Base-by-base conservation (phyloP, 2,329 filamentous ascomycete genomes). In the Helminthosporium solani region DNA sequence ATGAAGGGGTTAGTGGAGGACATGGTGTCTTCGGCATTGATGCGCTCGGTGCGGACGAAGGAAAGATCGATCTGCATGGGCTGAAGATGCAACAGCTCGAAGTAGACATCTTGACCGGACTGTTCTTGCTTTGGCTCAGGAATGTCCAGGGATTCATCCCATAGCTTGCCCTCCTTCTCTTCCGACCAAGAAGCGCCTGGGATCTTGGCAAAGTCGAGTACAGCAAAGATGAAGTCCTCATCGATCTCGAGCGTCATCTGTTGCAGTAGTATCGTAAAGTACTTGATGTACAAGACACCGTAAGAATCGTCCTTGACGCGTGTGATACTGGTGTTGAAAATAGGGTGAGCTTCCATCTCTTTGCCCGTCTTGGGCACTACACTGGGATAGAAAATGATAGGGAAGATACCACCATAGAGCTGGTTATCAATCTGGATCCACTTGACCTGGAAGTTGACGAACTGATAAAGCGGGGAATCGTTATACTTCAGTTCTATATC, bases 341-440 rank as follows among this genome's bases (percentile, higher is more conserved):
- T 97, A 0, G 94, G 94, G 71, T 97, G 94, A 1, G 91, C 87
- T 54, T 97, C 94, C 66, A 96, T 94, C 70, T 99, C 94, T 64
- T 94, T 91, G 28, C 90, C 90, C 54, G 90, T 94, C 78, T 97
- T 97, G 0, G 94, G 92, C 14, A 99, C 94, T 8, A 99, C 94
- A 71, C 91, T 96, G 5, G 94, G 94, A 67, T 99, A 99, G 46
- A 99, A 78, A 23, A 99, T 84, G 73, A 99, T 95, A 0, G 94
- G 94, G 78, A 99, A 99, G 58, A 99, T 91, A 20, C 95, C 94
- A 21, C 95, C 95, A 63, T 99, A 99, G 12, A 99, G 82, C 70
- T 99, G 94, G 60, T 99, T 99, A 72, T 99, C 94, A 58, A 99
- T 88, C 71, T 99, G 94, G 21, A 99, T 94, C 95, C 95, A 99